Percentiles rank a stretch among this genome's conserved stretches.
Conservation (phyloP, 148 eudicot genomes). For the Nepenthes gracilis region DNA sequence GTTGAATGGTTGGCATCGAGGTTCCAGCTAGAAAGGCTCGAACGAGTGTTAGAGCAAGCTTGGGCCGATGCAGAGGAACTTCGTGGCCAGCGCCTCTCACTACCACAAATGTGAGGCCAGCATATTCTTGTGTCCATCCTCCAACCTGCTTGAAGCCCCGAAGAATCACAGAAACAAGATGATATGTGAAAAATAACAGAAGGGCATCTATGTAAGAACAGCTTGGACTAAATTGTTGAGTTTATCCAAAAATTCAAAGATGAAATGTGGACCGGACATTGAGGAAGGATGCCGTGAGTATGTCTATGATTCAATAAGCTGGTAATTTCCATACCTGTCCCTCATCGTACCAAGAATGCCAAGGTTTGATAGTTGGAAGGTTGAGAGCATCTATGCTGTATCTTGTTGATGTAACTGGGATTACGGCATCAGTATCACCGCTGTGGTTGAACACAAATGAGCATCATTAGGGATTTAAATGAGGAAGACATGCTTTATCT, state of each 20-base stretch:
- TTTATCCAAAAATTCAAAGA: neutral
- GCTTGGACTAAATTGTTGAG: neutral
- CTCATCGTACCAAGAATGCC: slow-evolving; percentile 89
- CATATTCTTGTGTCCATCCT: slow-evolving; percentile 87
- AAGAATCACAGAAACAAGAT: neutral
- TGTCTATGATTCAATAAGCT: neutral
- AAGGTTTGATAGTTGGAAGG: slow-evolving; percentile 58
- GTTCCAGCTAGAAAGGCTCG: slow-evolving; percentile 59
- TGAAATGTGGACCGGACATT: neutral
- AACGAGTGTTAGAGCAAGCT: slow-evolving; percentile 59
- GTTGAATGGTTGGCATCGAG: slow-evolving; percentile 58
- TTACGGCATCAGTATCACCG: slow-evolving; percentile 85
- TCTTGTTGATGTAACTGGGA: slow-evolving; percentile 89
- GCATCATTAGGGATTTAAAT: neutral
- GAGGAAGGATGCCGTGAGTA: neutral
- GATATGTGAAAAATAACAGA: neutral
- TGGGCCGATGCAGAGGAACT: slow-evolving; percentile 82
- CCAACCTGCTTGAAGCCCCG: slow-evolving; percentile 47
- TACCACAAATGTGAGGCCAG: slow-evolving; percentile 82
- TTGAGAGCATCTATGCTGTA: slow-evolving; percentile 66
- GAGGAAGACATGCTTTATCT: neutral
- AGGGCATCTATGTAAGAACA: neutral
- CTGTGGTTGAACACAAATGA: slow-evolving; percentile 26
- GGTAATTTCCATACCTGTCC: slow-evolving; percentile 51
- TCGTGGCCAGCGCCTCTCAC: slow-evolving; percentile 99